Evolutionary conservation across 257 asterid genomes (phyloP), one percentile per base, ranked within the genome.

Genomic region (Capsicum pubescens): DNA sequence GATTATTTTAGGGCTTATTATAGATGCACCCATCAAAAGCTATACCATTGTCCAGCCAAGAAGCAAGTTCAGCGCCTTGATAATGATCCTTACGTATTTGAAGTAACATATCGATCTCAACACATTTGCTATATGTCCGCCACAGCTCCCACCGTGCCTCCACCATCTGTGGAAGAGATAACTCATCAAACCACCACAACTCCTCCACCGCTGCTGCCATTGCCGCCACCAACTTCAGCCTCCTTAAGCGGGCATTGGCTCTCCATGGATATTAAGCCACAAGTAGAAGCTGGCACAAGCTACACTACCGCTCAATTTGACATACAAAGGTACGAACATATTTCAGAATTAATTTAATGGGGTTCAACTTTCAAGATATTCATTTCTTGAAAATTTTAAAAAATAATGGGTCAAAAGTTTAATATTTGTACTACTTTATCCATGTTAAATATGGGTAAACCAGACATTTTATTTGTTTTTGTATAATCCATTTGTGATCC

Each of bases 61-160:
- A 95, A 94, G 88, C 99, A 89, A 88, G 99, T 94, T 55, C 99
- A 95, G 17, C 89, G 97, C 1, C 81, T 92, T 8, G 93, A 94
- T 64, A 19, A 90, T 1, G 94, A 95, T 39, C 97, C 97, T 58
- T 88, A 80, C 86, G 88, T 86, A 4, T 94, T 92, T 83, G 91
- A 92, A 87, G 92, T 94, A 83, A 92, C 92, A 42, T 95, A 95
- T 46, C 86, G 92, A 8, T 92, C 89, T 17, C 60, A 82, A 4
- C 99, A 95, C 95, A 90, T 91, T 8, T 95, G 99, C 84, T 93
- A 90, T 87, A 83, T 90, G 85, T 86, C 94, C 15, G 87, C 97
- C 87, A 89, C 97, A 74, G 90, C 95, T 84, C 95, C 97, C 5
- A 87, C 94, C 10, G 83, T 67, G 32, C 93, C 95, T 5, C 91